Evolutionary conservation across 768 basidiomycete genomes (phyloP).

Genomic region (Baorangia bicolor): DNA sequence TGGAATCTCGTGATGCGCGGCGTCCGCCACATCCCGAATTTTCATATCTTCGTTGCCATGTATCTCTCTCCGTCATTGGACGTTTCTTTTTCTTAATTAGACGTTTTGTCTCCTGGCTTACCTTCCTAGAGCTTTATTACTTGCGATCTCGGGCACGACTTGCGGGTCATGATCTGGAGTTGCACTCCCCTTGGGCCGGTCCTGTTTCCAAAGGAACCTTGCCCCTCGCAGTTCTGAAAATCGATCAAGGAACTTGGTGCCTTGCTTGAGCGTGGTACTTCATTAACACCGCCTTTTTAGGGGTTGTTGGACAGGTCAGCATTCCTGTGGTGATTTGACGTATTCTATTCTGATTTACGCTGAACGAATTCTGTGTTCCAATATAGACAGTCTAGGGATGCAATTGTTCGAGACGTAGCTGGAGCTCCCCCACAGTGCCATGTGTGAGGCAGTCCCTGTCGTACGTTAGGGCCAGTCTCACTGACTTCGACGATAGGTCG

Average conservation of each 20-base stretch:
- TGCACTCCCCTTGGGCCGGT: conserved; percentile 10
- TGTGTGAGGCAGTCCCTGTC: conserved; percentile 8
- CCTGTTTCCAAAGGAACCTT: conserved; percentile 28
- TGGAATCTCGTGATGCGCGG: no score
- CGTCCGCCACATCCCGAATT: conserved; percentile 21
- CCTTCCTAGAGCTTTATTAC: conserved; percentile 18
- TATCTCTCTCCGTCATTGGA: conserved; percentile 19
- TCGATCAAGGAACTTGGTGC: conserved; percentile 31
- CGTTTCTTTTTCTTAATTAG: conserved; percentile 24
- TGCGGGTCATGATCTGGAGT: conserved; percentile 28
- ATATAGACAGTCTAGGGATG: conserved; percentile 21
- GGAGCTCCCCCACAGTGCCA: conserved; percentile 18
- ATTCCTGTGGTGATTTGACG: conserved; percentile 31
- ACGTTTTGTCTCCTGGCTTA: conserved; percentile 11
- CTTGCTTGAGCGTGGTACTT: conserved; percentile 20
- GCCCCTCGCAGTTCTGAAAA: conserved; percentile 18
- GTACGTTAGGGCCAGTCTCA: neutral
- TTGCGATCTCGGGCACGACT: conserved; percentile 16
- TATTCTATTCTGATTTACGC: conserved; percentile 26
- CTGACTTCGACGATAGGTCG: conserved; percentile 25
- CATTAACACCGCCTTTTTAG: conserved; percentile 12
- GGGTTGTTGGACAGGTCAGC: conserved; percentile 14
- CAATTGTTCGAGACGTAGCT: neutral
- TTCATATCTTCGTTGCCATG: conserved; percentile 23
- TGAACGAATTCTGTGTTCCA: conserved; percentile 14